A percentile compares a stretch with the other conserved stretches of the same genome.
These are phyloP conservation scores for Fusarium brevicatenulatum DNA, from an alignment of 2,329 filamentous ascomycete species.

Conservation along the genomic window DNA sequence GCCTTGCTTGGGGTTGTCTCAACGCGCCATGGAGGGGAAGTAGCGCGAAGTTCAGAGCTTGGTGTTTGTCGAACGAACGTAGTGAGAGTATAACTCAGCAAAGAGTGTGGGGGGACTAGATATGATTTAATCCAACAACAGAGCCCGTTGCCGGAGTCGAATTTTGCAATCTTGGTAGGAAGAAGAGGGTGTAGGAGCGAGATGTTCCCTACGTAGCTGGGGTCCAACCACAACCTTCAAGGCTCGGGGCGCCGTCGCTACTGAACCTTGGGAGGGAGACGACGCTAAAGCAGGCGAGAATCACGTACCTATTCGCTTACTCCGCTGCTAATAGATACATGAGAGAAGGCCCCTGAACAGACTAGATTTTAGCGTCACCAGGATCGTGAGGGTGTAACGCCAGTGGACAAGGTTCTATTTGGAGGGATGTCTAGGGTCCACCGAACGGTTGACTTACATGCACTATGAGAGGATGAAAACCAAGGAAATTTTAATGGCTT, in stretches of 20 bases:
- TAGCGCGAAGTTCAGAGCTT: slow-evolving; percentile 12
- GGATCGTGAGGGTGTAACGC: slow-evolving; percentile 42
- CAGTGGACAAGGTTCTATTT: slow-evolving; percentile 41
- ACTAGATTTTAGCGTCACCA: slow-evolving; percentile 37
- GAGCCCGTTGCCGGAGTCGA: slow-evolving; percentile 38
- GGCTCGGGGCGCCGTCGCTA: slow-evolving; percentile 35
- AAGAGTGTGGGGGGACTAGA: slow-evolving; percentile 18
- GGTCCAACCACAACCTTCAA: slow-evolving; percentile 33
- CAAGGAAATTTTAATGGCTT: slow-evolving; percentile 40
- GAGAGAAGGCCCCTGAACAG: slow-evolving; percentile 24
- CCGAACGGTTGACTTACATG: slow-evolving; percentile 34
- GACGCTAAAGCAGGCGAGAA: slow-evolving; percentile 40
- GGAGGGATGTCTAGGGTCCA: slow-evolving; percentile 32
- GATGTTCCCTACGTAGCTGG: slow-evolving; percentile 25
- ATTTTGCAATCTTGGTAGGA: slow-evolving; percentile 36
- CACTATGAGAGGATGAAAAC: slow-evolving; percentile 31
- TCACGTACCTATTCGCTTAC: slow-evolving; percentile 37
- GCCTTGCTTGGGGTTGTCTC: slow-evolving; percentile 42
- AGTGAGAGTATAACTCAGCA: slow-evolving; percentile 32
- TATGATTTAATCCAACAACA: slow-evolving; percentile 25
- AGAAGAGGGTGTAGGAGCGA: slow-evolving; percentile 32
- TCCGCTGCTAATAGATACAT: slow-evolving; percentile 30
- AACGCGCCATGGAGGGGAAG: slow-evolving; percentile 41
- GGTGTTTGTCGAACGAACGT: slow-evolving; percentile 38
- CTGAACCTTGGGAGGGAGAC: slow-evolving; percentile 19